Evolutionary conservation across 164 flowering plant genomes (phyloP).

Genomic region (Vitis rotundifolia): DNA sequence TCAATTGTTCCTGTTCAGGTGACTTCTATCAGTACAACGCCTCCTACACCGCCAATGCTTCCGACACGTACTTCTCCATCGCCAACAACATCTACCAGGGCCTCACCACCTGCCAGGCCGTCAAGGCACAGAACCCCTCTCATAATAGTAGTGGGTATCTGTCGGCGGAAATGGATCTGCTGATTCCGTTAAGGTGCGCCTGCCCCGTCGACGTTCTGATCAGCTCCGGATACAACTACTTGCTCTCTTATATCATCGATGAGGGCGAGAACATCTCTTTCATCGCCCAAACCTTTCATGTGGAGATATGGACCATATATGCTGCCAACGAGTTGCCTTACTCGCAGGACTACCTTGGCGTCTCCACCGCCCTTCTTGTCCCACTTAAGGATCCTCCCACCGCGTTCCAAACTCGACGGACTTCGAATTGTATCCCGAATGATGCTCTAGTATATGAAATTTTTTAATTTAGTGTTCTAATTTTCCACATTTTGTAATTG

Average conservation of each 20-base stretch:
- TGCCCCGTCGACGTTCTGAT: constrained; percentile 41
- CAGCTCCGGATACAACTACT: constrained; percentile 49
- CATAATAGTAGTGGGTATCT: constrained; percentile 15
- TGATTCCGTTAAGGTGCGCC: constrained; percentile 69
- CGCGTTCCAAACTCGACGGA: constrained; percentile 35
- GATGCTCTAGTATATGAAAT: too few relatives aligned
- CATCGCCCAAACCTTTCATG: constrained; percentile 39
- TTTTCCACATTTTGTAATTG: too few relatives aligned
- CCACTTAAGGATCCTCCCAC: constrained; percentile 45
- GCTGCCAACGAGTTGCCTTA: constrained; percentile 47
- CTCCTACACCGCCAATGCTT: constrained; percentile 19
- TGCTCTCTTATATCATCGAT: constrained; percentile 43
- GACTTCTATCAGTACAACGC: constrained; percentile 51
- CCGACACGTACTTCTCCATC: constrained; percentile 48
- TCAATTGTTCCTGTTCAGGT: constrained; percentile 56
- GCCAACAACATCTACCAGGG: constrained; percentile 72
- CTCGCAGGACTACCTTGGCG: too few relatives aligned
- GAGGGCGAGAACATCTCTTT: constrained; percentile 28
- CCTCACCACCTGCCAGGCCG: constrained; percentile 67
- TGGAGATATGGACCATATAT: constrained; percentile 20
- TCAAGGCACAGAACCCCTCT: constrained; percentile 43
- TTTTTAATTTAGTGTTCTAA: too few relatives aligned
- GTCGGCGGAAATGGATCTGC: constrained; percentile 17
- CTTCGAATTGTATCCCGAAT: too few relatives aligned
- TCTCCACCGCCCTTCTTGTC: constrained; percentile 51